Percentiles rank a stretch among this genome's conserved stretches.
These are phyloP conservation scores for Sporisorium reilianum DNA, from an alignment of 1,284 basidiomycete genomes.

Conservation along the genomic window DNA sequence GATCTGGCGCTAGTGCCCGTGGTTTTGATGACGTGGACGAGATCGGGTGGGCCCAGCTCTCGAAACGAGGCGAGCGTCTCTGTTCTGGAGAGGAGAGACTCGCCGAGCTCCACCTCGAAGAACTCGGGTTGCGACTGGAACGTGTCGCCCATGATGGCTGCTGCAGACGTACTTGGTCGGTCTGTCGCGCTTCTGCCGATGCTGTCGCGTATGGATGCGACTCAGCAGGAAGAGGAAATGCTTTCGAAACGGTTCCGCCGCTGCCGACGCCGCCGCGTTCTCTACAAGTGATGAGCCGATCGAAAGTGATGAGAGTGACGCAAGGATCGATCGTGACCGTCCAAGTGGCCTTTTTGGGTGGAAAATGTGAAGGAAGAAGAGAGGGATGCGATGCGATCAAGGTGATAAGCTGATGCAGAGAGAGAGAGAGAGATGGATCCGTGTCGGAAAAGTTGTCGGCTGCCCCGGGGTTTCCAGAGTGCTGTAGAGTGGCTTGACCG, in stretches of 20 bases:
- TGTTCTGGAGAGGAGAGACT: conserved; percentile 87
- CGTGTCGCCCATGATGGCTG: conserved; percentile 60
- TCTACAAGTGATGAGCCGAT: not conserved
- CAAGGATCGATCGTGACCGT: not conserved
- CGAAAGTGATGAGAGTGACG: not conserved
- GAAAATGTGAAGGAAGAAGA: not conserved
- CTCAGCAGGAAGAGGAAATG: not conserved
- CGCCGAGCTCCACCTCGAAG: conserved; percentile 86
- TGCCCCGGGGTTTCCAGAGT: not conserved
- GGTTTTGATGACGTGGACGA: conserved; percentile 91
- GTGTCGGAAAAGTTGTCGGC: not conserved
- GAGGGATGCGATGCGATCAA: not conserved
- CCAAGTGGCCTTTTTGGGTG: not conserved
- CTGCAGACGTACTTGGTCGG: not conserved
- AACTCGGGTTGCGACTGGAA: conserved; percentile 67
- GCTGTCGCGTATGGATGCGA: not conserved
- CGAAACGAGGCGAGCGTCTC: conserved; percentile 93
- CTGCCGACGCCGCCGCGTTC: not conserved
- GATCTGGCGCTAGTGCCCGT: conserved; percentile 80
- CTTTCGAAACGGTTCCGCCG: not conserved
- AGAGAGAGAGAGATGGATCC: not conserved
- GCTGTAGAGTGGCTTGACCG: conserved; percentile 1
- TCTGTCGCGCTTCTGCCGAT: not conserved
- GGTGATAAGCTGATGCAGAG: too few species aligned
- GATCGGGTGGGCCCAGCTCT: conserved; percentile 95